phyloP scores from a whole-genome alignment of 371 early-diverging fungal species.

The Lichtheimia hyalospora region DNA sequence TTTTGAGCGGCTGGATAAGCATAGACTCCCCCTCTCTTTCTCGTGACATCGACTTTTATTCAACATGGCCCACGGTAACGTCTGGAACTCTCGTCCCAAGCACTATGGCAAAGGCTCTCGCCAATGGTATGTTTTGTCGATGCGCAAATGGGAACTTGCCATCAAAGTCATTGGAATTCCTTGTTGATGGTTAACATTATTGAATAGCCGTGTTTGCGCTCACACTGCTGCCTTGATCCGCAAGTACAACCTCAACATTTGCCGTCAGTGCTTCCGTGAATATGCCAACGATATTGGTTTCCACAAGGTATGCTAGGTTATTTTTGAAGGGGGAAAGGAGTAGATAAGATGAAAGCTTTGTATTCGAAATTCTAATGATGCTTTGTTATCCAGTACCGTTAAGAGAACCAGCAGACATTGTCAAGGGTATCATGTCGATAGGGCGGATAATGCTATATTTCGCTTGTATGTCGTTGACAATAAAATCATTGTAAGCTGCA shows the following conservation, averaged over 20 bases:
- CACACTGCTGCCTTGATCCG: slow-evolving; percentile 99
- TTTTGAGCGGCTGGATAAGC: too few species aligned
- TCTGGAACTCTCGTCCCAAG: slow-evolving; percentile 94
- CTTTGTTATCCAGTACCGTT: slow-evolving; percentile 3
- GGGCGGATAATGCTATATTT: neutral
- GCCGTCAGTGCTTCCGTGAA: slow-evolving; percentile 99
- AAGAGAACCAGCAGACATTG: neutral
- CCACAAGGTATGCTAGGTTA: slow-evolving; percentile 67
- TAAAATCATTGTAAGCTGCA: neutral
- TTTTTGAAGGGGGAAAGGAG: neutral
- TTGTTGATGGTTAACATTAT: neutral
- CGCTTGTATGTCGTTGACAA: neutral
- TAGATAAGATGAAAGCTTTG: neutral
- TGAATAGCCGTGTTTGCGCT: slow-evolving; percentile 87
- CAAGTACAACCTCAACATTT: slow-evolving; percentile 97
- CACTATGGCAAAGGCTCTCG: slow-evolving; percentile 97
- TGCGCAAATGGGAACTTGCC: neutral
- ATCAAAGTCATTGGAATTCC: neutral
- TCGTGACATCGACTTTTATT: neutral
- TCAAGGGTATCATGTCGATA: slow-evolving; percentile 4
- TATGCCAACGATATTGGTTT: slow-evolving; percentile 98
- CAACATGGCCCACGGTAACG: slow-evolving; percentile 90
- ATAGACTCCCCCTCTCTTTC: neutral
- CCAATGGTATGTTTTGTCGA: slow-evolving; percentile 70
- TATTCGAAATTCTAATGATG: neutral